Conservation (phyloP, 305 asterid species). For the Euphrasia arctica region DNA sequence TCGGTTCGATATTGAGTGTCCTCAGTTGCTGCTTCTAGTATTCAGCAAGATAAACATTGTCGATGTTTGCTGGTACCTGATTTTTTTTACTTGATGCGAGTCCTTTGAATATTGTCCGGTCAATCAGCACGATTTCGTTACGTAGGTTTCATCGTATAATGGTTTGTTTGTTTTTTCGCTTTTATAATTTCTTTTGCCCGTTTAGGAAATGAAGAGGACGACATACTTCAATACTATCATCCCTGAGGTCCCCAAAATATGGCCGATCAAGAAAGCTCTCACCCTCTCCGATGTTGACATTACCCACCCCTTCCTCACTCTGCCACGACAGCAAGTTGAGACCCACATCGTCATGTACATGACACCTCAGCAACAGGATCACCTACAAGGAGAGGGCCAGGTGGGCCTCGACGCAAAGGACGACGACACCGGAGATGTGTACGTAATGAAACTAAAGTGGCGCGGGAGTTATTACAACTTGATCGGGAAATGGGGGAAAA, state of each 20-base stretch:
- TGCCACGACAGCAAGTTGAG: slow-evolving; percentile 53
- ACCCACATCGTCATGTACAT: slow-evolving; percentile 39
- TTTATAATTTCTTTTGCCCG: background rate
- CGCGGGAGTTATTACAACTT: slow-evolving; percentile 51
- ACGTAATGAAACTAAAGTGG: slow-evolving; percentile 46
- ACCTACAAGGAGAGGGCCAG: slow-evolving; percentile 43
- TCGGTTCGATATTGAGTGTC: slow-evolving; percentile 14
- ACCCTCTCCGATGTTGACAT: slow-evolving; percentile 52
- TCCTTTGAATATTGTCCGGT: background rate
- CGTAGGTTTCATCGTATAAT: background rate
- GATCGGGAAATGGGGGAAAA: slow-evolving; percentile 55
- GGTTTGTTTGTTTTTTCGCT: no score
- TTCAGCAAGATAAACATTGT: slow-evolving; percentile 5
- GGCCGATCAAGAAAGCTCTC: slow-evolving; percentile 54
- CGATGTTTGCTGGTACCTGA: background rate
- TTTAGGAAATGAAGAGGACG: slow-evolving; percentile 39
- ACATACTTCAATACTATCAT: slow-evolving; percentile 32
- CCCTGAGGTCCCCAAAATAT: slow-evolving; percentile 40
- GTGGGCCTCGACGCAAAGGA: slow-evolving; percentile 49
- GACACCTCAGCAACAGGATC: slow-evolving; percentile 46
- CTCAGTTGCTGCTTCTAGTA: slow-evolving; percentile 12
- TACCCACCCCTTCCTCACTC: slow-evolving; percentile 52
- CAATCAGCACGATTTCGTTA: slow-evolving; percentile 3
- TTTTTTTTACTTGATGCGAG: background rate
- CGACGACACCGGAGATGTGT: slow-evolving; percentile 48